A percentile compares a stretch with the other conserved stretches of the same genome.
Conservation (phyloP, 257 asterid genomes). For the Fraxinus excelsior region DNA sequence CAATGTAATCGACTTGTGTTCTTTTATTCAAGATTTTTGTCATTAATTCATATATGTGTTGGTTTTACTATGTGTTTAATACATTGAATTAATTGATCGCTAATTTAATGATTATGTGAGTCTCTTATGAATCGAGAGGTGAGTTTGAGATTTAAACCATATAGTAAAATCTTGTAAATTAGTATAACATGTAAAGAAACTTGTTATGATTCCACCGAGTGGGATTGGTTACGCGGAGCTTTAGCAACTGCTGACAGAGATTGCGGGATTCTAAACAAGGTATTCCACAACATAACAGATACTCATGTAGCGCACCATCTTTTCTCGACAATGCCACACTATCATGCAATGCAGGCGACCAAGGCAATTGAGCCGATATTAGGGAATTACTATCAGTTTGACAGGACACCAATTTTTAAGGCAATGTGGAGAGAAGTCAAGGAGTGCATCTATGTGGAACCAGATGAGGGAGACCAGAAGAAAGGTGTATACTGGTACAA, state of each 20-base stretch:
- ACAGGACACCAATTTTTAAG: conserved; percentile 62
- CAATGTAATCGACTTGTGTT: too few relatives aligned
- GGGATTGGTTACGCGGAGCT: conserved; percentile 93
- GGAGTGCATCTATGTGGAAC: conserved; percentile 76
- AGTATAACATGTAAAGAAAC: conserved; percentile 8
- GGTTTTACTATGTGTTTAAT: too few relatives aligned
- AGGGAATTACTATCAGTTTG: conserved; percentile 75
- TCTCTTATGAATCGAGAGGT: too few relatives aligned
- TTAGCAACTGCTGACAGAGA: conserved; percentile 77
- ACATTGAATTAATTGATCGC: too few relatives aligned
- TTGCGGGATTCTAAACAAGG: conserved; percentile 67
- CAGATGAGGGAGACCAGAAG: conserved; percentile 56
- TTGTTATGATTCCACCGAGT: conserved; percentile 72
- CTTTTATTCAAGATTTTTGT: too few relatives aligned
- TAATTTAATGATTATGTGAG: too few relatives aligned
- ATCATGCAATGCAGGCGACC: conserved; percentile 87
- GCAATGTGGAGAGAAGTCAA: conserved; percentile 77
- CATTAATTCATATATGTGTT: too few relatives aligned
- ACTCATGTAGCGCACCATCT: conserved; percentile 83
- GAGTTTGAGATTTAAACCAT: too few relatives aligned
- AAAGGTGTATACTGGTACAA: conserved; percentile 82
- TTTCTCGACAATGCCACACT: conserved; percentile 88
- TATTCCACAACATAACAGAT: conserved; percentile 76
- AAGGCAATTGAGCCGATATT: conserved; percentile 72
- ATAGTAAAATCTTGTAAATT: too few relatives aligned